Percentiles rank a stretch among this genome's conserved stretches.
Conservation (phyloP, 2,329 filamentous ascomycete species). For the Calonectria pseudoturangicola region DNA sequence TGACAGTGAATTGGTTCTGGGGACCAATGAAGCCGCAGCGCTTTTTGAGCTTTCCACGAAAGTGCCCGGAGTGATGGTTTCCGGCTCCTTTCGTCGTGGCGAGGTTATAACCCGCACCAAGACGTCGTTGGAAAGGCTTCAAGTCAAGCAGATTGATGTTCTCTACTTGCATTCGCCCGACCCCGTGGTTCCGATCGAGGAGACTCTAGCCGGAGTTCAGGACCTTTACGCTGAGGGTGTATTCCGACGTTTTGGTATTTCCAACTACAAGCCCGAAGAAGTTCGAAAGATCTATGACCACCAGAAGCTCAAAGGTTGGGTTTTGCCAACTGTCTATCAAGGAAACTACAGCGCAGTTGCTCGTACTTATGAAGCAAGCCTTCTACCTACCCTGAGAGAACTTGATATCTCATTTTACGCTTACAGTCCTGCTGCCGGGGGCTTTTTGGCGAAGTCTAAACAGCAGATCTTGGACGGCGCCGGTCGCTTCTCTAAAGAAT, state of each 20-base stretch:
- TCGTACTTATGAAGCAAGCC: background rate
- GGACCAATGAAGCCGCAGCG: background rate
- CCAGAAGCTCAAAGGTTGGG: background rate
- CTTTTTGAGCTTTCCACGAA: background rate
- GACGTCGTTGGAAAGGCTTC: background rate
- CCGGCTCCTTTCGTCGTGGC: background rate
- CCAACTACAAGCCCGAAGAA: background rate
- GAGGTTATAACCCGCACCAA: background rate
- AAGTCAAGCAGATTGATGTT: background rate
- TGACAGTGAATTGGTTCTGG: background rate
- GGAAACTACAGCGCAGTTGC: background rate
- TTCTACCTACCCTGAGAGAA: background rate
- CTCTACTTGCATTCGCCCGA: background rate
- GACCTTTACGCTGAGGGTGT: background rate
- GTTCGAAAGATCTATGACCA: background rate
- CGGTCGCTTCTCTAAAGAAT: background rate
- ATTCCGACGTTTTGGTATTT: background rate
- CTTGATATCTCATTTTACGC: background rate
- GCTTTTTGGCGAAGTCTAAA: slow-evolving; percentile 5
- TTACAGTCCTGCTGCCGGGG: background rate
- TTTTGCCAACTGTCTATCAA: background rate
- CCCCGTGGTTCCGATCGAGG: background rate
- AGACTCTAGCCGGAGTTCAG: background rate
- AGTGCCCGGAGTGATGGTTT: background rate
- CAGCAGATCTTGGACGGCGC: background rate